A percentile compares a stretch with the other conserved stretches of the same genome.
phyloP scores from a whole-genome alignment of 176 grass and related monocot genomes.

The Zea luxurians region DNA sequence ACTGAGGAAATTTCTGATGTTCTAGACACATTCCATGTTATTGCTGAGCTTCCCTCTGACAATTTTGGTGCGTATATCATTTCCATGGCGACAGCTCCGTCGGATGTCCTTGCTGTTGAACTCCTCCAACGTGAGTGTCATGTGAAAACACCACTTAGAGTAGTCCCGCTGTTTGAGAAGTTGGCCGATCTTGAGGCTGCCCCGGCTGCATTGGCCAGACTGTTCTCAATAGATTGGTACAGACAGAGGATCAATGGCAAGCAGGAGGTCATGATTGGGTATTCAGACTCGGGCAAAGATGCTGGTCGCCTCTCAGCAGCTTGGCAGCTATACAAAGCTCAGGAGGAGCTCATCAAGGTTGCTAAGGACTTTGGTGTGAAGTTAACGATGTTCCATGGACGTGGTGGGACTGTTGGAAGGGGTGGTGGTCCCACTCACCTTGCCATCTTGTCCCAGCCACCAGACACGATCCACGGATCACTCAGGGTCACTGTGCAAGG shows the following conservation, averaged over 20 bases:
- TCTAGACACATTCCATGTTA: slow-evolving; percentile 65
- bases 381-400: slow-evolving; percentile 81
- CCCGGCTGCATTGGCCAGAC: slow-evolving; percentile 59
- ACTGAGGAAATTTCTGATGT: slow-evolving; percentile 78
- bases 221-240: slow-evolving; percentile 77
- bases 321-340: slow-evolving; percentile 83
- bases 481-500: slow-evolving; percentile 79
- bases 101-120: slow-evolving; percentile 77
- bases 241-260: slow-evolving; percentile 64
- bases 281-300: slow-evolving; percentile 84
- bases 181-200: slow-evolving; percentile 73
- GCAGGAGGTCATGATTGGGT: slow-evolving; percentile 89
- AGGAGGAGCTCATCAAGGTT: slow-evolving; percentile 80
- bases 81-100: slow-evolving; percentile 78
- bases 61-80: slow-evolving; percentile 81
- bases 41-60: slow-evolving; percentile 72
- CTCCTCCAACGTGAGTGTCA: slow-evolving; percentile 70
- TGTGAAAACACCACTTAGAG: slow-evolving; percentile 74
- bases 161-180: slow-evolving; percentile 79
- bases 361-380: slow-evolving; percentile 75
- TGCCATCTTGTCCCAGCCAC: slow-evolving; percentile 82
- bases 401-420: slow-evolving; percentile 83
- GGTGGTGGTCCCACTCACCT: slow-evolving; percentile 83
- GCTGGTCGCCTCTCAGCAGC: slow-evolving; percentile 77
- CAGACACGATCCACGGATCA: slow-evolving; percentile 71